Conservation (phyloP, 805 yeast genomes). For the Metschnikowia drakensbergensis region DNA sequence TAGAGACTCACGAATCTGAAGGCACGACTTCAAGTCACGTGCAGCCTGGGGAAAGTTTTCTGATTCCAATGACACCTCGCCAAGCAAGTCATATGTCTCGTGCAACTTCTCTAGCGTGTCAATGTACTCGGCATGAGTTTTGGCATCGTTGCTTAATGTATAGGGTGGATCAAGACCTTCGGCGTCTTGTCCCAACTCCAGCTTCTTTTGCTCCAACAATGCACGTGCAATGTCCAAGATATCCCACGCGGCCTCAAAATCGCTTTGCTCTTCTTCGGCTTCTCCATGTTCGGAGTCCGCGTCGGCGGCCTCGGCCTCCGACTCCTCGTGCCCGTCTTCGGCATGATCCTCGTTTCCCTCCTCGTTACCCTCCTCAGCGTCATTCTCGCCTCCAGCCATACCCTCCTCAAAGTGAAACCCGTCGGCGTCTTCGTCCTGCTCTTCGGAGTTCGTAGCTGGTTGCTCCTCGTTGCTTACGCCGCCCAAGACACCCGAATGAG, state of each 20-base stretch:
- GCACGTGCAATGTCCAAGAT: conserved; percentile 74
- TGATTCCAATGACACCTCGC: conserved; percentile 86
- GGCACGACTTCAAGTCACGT: conserved; percentile 57
- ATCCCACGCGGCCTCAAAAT: conserved; percentile 88
- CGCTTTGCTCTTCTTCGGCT: conserved; percentile 49
- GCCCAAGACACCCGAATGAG: conserved; percentile 74
- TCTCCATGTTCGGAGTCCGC: conserved; percentile 23
- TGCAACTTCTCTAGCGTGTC: conserved; percentile 53
- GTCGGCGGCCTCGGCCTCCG: conserved; percentile 20
- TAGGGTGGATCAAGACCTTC: conserved; percentile 22
- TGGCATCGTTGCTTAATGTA: conserved; percentile 27
- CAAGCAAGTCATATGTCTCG: conserved; percentile 73
- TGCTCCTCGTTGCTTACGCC: conserved; percentile 9
- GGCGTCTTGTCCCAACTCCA: conserved; percentile 15
- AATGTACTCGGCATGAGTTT: conserved; percentile 32
- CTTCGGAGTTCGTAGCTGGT: conserved; percentile 1
- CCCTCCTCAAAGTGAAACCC: conserved; percentile 16
- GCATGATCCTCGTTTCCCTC: conserved; percentile 7
- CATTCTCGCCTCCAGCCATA: conserved; percentile 9
- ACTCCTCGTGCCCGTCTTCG: conserved; percentile 14
- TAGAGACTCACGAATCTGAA: conserved; percentile 50
- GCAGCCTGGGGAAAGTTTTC: conserved; percentile 83
- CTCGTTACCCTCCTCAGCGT: conserved; percentile 11
- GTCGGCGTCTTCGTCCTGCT: conserved; percentile 7
- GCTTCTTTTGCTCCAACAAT: conserved; percentile 48